Percentiles rank a stretch among this genome's conserved stretches.
Evolutionary conservation across 2,329 filamentous ascomycete species (phyloP).

Genomic region (Stagonosporopsis chrysanthemi): DNA sequence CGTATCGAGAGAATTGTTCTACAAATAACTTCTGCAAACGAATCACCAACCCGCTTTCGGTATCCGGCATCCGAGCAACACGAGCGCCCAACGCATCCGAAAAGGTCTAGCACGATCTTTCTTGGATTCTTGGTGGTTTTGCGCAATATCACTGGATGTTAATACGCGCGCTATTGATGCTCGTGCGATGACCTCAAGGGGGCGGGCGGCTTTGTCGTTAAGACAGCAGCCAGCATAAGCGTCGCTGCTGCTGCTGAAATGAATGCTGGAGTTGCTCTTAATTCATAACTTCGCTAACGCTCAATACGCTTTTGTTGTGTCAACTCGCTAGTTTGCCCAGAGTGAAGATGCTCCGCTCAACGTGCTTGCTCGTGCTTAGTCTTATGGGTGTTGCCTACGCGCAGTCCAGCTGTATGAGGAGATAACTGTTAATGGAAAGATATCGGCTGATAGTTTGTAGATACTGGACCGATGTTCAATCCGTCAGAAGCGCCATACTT

Average conservation of each 20-base stretch:
- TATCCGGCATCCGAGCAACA: conserved; percentile 10
- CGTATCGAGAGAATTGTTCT: conserved; percentile 2
- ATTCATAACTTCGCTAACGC: conserved; percentile 2
- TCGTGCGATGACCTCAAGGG: conserved; percentile 17
- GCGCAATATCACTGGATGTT: conserved; percentile 8
- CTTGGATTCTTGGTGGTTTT: conserved; percentile 9
- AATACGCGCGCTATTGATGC: conserved; percentile 12
- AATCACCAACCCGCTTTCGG: background rate
- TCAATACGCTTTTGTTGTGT: conserved; percentile 11
- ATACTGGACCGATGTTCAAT: conserved; percentile 30
- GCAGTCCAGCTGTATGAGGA: conserved; percentile 2
- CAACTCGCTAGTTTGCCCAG: background rate
- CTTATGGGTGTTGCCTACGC: conserved; percentile 14
- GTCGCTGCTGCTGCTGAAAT: background rate
- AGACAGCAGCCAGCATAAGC: background rate
- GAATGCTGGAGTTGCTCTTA: background rate
- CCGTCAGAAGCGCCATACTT: conserved; percentile 31
- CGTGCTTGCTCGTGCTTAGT: conserved; percentile 21
- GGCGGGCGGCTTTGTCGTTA: background rate
- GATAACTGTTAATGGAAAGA: background rate
- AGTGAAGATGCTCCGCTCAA: conserved; percentile 22
- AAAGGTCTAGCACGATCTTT: background rate
- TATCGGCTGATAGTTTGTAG: conserved; percentile 6
- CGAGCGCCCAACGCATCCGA: conserved; percentile 4
- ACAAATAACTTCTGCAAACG: conserved; percentile 11